phyloP scores from a whole-genome alignment of 495 filamentous ascomycete species.

The Pyrenula massariospora region DNA sequence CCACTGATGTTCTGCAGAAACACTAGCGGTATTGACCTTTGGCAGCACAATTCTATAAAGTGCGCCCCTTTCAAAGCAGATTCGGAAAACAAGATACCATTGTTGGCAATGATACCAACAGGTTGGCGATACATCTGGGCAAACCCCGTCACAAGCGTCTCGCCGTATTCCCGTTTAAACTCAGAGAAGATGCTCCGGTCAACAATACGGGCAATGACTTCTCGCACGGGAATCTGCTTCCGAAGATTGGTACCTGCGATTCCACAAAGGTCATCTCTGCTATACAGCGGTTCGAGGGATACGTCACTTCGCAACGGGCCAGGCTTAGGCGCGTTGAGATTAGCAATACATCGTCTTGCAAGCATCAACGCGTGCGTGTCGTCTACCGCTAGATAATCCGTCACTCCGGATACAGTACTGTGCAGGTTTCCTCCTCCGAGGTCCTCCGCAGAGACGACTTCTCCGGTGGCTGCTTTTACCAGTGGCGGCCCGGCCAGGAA shows the following conservation, averaged over 20 bases:
- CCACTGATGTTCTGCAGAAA: slow-evolving; percentile 96
- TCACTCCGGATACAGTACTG: slow-evolving; percentile 83
- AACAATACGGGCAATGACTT: slow-evolving; percentile 89
- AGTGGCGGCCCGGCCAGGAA: slow-evolving; percentile 92
- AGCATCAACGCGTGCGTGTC: slow-evolving; percentile 89
- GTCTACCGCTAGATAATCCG: slow-evolving; percentile 89
- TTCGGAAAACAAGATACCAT: slow-evolving; percentile 92
- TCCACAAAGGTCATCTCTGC: slow-evolving; percentile 68
- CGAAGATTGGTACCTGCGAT: slow-evolving; percentile 84
- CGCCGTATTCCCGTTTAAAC: slow-evolving; percentile 89
- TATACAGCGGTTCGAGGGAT: slow-evolving; percentile 62
- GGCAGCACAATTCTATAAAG: slow-evolving; percentile 94
- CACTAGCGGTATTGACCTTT: slow-evolving; percentile 78
- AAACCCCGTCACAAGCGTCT: slow-evolving; percentile 87
- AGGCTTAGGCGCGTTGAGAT: slow-evolving; percentile 70
- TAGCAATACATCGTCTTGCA: slow-evolving; percentile 69
- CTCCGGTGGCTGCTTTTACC: slow-evolving; percentile 93
- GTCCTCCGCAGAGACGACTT: slow-evolving; percentile 85
- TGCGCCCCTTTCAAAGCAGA: slow-evolving; percentile 89
- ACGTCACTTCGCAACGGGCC: slow-evolving; percentile 10
- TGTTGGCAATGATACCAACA: slow-evolving; percentile 92
- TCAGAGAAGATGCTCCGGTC: slow-evolving; percentile 85
- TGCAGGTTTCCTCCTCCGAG: slow-evolving; percentile 90
- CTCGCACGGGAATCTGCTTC: slow-evolving; percentile 70
- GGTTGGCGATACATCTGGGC: slow-evolving; percentile 81